These are phyloP conservation scores for Pichia californica DNA, from an alignment of 805 yeast species.

Conservation along the genomic window DNA sequence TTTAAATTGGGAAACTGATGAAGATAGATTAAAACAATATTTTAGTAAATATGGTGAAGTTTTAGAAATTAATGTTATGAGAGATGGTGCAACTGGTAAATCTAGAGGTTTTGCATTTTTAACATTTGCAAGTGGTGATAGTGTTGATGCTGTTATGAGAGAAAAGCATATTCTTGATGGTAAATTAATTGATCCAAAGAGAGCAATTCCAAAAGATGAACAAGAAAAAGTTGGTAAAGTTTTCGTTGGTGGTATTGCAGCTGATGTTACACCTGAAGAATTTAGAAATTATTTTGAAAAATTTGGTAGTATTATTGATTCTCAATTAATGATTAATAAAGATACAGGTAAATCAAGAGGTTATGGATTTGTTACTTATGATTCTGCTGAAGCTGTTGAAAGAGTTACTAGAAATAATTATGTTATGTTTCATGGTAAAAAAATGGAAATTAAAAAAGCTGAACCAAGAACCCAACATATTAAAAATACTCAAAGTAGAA, in stretches of 20 bases:
- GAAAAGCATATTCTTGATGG: constrained; percentile 90
- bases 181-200: constrained; percentile 92
- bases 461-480: constrained; percentile 70
- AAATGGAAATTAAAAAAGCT: constrained; percentile 79
- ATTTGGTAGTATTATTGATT: constrained; percentile 89
- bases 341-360: constrained; percentile 97
- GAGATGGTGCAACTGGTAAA: constrained; percentile 78
- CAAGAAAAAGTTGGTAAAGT: constrained; percentile 96
- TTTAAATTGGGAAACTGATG: constrained; percentile 95
- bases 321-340: constrained; percentile 94
- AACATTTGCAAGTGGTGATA: constrained; percentile 72
- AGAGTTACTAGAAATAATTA: constrained; percentile 76
- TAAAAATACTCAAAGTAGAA: constrained; percentile 5
- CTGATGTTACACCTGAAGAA: constrained; percentile 86
- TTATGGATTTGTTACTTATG: constrained; percentile 94
- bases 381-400: constrained; percentile 90
- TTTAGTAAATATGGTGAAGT: constrained; percentile 88
- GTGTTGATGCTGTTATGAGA: constrained; percentile 81
- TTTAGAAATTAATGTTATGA: constrained; percentile 84
- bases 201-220: constrained; percentile 96
- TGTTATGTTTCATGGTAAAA: constrained; percentile 77
- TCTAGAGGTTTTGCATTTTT: constrained; percentile 94
- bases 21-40: constrained; percentile 74
- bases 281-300: constrained; percentile 80
- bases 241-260: constrained; percentile 94